Evolutionary conservation across 352 stramenopile genomes (phyloP).

Genomic region (Blastocystis sp.): DNA sequence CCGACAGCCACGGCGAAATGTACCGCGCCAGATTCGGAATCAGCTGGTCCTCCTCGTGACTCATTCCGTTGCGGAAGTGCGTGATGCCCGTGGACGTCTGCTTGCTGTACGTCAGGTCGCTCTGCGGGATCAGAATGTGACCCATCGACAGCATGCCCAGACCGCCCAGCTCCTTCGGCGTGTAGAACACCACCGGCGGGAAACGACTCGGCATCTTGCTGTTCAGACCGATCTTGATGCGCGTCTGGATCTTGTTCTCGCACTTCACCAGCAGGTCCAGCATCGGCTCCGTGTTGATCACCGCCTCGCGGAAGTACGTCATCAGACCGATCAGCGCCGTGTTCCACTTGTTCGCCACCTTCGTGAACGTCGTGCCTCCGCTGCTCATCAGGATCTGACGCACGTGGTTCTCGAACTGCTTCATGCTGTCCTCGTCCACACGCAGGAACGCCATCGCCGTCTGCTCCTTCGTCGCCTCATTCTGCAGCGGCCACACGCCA

Average conservation of each 20-base stretch:
- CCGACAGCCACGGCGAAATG: slow-evolving; percentile 89
- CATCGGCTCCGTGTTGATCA: slow-evolving; percentile 97
- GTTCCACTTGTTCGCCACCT: slow-evolving; percentile 99
- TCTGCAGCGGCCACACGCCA: slow-evolving; percentile 97
- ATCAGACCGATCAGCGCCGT: slow-evolving; percentile 81
- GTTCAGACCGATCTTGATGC: slow-evolving; percentile 99
- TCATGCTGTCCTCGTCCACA: slow-evolving; percentile 83
- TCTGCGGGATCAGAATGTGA: slow-evolving; percentile 97
- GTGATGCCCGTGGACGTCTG: slow-evolving; percentile 95
- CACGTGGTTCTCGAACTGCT: slow-evolving; percentile 95
- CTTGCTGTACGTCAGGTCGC: slow-evolving; percentile 94
- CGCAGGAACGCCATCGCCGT: slow-evolving; percentile 93
- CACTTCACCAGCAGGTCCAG: slow-evolving; percentile 98
- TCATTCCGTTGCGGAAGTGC: slow-evolving; percentile 90
- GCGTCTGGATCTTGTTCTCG: slow-evolving; percentile 99
- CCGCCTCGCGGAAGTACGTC: slow-evolving; percentile 97
- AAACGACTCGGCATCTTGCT: slow-evolving; percentile 98
- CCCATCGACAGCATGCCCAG: slow-evolving; percentile 98
- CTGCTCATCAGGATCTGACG: slow-evolving; percentile 98
- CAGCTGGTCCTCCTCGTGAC: slow-evolving; percentile 91
- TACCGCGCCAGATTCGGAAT: slow-evolving; percentile 99
- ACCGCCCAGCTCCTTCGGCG: slow-evolving; percentile 94
- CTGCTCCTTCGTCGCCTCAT: slow-evolving; percentile 97
- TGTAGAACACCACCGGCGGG: slow-evolving; percentile 98
- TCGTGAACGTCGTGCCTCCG: slow-evolving; percentile 96